Base-by-base conservation (phyloP, 2,329 filamentous ascomycete species). In the Cladorrhinum sp. region DNA sequence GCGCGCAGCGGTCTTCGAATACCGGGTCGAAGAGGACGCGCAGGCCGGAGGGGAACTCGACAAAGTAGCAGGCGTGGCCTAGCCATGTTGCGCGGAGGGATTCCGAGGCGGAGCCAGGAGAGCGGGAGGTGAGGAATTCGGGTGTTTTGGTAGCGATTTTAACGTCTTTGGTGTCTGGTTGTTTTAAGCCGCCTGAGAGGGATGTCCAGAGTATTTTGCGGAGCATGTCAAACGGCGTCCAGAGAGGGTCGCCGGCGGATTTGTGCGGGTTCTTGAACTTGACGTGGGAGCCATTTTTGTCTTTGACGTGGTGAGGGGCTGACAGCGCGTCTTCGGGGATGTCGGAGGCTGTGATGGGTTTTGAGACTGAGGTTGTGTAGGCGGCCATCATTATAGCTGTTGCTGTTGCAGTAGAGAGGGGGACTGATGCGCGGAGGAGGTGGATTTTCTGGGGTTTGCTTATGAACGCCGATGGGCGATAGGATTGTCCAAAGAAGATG, bases 1-100 rank as follows among this genome's bases (percentile, higher is more conserved):
- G 94, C 28, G 88, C 87, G 76, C 94, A 97, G 68, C 91, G 86
- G 64, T 92, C 86, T 72, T 94, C 91, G 67, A 97, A 96, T 33
- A 97, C 93, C 1, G 94, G 94, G 71, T 97, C 94, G 73, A 96
- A 97, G 2, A 98, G 84, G 2, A 96, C 91, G 58, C 94, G 87
- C 57, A 98, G 80, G 0, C 94, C 94, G 14, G 84, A 83, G 1
- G 92, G 92, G 69, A 93, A 97, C 74, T 97, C 94, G 67, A 96
- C 86, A 70, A 91, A 93, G 78, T 92, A 96, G 78, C 92, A 96
- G 2, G 94, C 93, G 74, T 98, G 94, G 36, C 94, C 94, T 2
- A 98, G 86, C 94, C 94, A 97, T 46, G 94, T 98, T 33, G 93
- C 91, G 58, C 92, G 86, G 23, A 98, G 69, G 16, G 53, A 18